phyloP scores from a whole-genome alignment of 2,329 filamentous ascomycete species.

The Trichoderma sp. region DNA sequence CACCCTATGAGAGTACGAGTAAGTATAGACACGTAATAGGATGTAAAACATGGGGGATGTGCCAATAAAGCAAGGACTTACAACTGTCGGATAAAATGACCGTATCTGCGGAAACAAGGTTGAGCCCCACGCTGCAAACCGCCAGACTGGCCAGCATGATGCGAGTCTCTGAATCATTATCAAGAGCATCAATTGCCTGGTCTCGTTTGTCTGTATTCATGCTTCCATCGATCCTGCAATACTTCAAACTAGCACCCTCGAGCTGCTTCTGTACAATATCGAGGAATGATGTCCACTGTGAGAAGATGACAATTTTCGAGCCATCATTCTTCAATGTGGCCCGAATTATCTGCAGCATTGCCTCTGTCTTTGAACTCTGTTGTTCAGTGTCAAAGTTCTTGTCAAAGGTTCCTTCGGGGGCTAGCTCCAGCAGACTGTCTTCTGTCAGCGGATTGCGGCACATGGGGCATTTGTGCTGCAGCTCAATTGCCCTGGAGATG shows the following conservation, averaged over 20 bases:
- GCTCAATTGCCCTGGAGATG: conserved; percentile 69
- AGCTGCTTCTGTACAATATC: conserved; percentile 70
- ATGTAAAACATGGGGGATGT: neutral
- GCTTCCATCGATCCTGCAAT: conserved; percentile 73
- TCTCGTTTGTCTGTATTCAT: conserved; percentile 74
- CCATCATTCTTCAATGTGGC: conserved; percentile 62
- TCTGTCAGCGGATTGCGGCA: conserved; percentile 68
- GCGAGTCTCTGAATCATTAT: conserved; percentile 63
- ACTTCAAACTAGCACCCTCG: conserved; percentile 56
- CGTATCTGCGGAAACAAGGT: conserved; percentile 81
- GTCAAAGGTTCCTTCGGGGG: conserved; percentile 49
- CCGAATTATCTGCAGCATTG: conserved; percentile 69
- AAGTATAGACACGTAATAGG: neutral
- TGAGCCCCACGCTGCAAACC: conserved; percentile 82
- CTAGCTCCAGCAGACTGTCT: conserved; percentile 61
- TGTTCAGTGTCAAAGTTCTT: conserved; percentile 58
- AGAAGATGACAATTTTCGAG: conserved; percentile 72
- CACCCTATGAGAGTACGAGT: conserved; percentile 54
- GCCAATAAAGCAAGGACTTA: conserved; percentile 31
- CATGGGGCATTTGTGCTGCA: conserved; percentile 79
- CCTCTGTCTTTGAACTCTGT: conserved; percentile 79
- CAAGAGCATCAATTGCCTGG: conserved; percentile 63
- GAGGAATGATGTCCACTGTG: conserved; percentile 74
- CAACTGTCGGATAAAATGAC: conserved; percentile 79
- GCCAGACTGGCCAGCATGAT: conserved; percentile 79